Evolutionary conservation across 768 basidiomycete genomes (phyloP).

Genomic region (Suillus paluster): DNA sequence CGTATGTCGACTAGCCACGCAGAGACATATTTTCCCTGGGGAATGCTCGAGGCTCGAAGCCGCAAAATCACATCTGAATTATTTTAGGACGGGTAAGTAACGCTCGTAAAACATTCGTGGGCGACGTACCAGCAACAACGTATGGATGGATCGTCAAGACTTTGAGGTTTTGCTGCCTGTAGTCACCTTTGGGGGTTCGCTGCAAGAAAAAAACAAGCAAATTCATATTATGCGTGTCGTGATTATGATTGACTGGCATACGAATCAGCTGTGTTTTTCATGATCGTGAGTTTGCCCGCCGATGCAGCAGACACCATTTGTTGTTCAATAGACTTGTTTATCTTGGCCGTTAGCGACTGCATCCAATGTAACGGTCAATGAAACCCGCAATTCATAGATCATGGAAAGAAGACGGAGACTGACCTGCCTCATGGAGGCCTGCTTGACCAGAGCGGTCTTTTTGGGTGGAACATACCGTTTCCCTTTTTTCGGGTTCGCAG

Average conservation of each 20-base stretch:
- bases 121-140: background rate
- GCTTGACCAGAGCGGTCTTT: conserved; percentile 72
- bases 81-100: background rate
- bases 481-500: conserved; percentile 79
- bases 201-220: conserved; percentile 11
- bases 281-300: conserved; percentile 88
- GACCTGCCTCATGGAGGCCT: conserved; percentile 81
- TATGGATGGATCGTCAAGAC: background rate
- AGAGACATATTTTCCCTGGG: background rate
- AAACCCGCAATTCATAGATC: conserved; percentile 5
- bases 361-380: background rate
- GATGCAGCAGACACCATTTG: conserved; percentile 92
- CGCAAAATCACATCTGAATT: conserved; percentile 4
- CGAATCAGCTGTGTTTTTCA: conserved; percentile 65
- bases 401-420: conserved; percentile 15
- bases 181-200: conserved; percentile 23
- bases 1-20: background rate
- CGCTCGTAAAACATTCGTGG: too few relatives aligned
- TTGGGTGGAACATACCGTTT: conserved; percentile 81
- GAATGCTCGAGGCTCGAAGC: background rate
- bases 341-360: conserved; percentile 86
- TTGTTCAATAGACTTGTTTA: conserved; percentile 88
- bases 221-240: background rate
- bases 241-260: conserved; percentile 16
- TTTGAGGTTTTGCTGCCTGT: background rate